Base-by-base conservation (phyloP, 495 filamentous ascomycete genomes). In the Penicillium taxi region DNA sequence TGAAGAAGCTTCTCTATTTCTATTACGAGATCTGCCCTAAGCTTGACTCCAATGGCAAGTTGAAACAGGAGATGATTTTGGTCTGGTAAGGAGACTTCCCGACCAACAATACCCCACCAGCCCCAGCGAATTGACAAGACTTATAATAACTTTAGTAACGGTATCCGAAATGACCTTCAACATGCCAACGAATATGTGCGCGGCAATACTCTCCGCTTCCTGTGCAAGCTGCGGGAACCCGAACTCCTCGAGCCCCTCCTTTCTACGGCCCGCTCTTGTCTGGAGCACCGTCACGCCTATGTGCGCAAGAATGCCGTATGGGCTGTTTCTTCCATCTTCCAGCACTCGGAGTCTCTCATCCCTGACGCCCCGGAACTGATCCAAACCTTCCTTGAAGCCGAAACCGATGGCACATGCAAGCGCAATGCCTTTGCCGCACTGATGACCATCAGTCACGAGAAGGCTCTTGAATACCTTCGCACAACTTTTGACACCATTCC, bases 11-110 rank as follows among this genome's bases (percentile, higher is more conserved):
- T 26, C 75, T 99, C 11, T 99, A 99, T 66, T 90, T 96, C 63
- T 99, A 96, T 69, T 94, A 96, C 63, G 93, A 99, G 65, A 90
- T 96, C 52, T 96, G 91, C 60, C 93, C 93, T 17, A 99, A 99
- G 61, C 81, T 81, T 26, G 93, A 96, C 61, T 69, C 80, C 16
- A 78, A 66, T 45, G 93, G 93, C 52, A 96, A 96, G 72, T 67
- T 96, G 36, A 94, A 94, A 74, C 91, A 96, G 64, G 93, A 99
- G 73, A 94, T 94, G 84, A 96, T 99, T 61, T 72, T 99, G 53
- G 93, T 99, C 48, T 96, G 93, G 91, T 96, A 75, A 63, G 80
- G 56, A 41, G 13, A 26, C 24, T n/a, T 33, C 32, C 11, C 29
- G 26, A 4, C 17, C 32, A 37, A 23, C 18, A 16, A 18, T 8